Base-by-base conservation (phyloP, 352 stramenopile species). In the Plasmopara muralis region DNA sequence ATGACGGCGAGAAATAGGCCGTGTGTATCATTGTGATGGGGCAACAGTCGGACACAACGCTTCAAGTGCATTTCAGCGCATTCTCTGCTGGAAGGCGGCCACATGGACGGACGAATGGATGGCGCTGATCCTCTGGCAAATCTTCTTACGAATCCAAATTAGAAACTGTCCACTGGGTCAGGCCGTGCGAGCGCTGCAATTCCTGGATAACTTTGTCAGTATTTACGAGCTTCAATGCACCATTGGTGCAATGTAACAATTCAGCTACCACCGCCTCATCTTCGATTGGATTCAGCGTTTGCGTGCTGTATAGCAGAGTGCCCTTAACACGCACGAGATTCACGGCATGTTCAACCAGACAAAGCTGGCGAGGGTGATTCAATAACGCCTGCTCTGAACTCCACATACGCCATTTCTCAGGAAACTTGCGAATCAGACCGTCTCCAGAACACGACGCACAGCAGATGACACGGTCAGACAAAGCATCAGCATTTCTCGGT, bases 1-100 rank as follows among this genome's bases (percentile, higher is more conserved):
- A 99, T 82, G 10, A 99, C 73, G 13, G 89, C 89, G 15, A 99
- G 58, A 64, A 99, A 99, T 54, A 99, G 97, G 0, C 95, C 97
- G 47, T 97, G 95, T 0, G 95, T 98, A 66, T 99, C 87, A 51
- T 98, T 95, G 53, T 99, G 90, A 53, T 99, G 96, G 15, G 97
- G 97, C 12, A 98, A 72, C 16, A 99, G 56, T 3, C 97, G 88
- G 50, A 96, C 75, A 66, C 97, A 99, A 6, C 85, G 74, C 33
- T 97, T 74, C 15, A 99, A 60, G 33, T 90, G 70, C 49, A 95
- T 69, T 18, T 50, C 51, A 38, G 56, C 43, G 16, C 50, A 62
- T 53, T 95, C 71, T 25, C 83, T 58, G 9, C 63, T 40, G 0
- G 63, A 73, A 3, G 90, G 86, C 0, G 86, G 70, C 72, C 89